A percentile compares a stretch with the other conserved stretches of the same genome.
Conservation (phyloP, 2,329 filamentous ascomycete species). For the Aureobasidium namibiae region DNA sequence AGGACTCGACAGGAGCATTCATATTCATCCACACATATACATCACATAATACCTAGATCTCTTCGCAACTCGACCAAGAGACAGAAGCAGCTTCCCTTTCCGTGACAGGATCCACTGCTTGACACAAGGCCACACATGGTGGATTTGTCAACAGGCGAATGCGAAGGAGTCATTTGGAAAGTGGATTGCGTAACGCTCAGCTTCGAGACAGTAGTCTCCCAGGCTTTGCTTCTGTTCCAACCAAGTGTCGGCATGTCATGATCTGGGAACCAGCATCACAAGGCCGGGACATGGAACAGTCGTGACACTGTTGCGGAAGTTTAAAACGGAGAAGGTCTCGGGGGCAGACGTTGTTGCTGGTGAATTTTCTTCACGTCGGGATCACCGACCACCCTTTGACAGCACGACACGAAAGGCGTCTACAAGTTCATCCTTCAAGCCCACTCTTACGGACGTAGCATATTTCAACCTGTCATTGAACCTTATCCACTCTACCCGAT, state of each 20-base stretch:
- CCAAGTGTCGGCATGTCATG: not conserved
- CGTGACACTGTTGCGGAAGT: conserved; percentile 7
- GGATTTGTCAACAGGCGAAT: conserved; percentile 7
- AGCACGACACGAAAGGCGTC: conserved; percentile 3
- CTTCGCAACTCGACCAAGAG: not conserved
- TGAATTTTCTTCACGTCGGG: not conserved
- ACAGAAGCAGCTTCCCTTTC: not conserved
- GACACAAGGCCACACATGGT: not conserved
- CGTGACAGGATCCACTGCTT: not conserved
- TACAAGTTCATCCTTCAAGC: not conserved
- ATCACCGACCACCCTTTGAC: not conserved
- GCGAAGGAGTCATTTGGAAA: not conserved
- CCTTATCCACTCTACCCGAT: not conserved
- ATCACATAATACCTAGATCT: not conserved
- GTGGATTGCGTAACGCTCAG: conserved; percentile 1
- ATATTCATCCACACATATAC: not conserved
- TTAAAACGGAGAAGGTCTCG: conserved; percentile 10
- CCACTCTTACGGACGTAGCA: conserved; percentile 10
- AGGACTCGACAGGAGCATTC: not conserved
- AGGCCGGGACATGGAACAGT: conserved; percentile 3
- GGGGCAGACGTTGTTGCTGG: not conserved
- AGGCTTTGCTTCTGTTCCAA: not conserved
- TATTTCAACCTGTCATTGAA: conserved; percentile 6
- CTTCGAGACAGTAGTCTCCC: conserved; percentile 10
- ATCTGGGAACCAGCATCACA: not conserved